Percentiles rank a stretch among this genome's conserved stretches.
phyloP scores from a whole-genome alignment of 2,329 filamentous ascomycete genomes.

The Emergomyces orientalis region DNA sequence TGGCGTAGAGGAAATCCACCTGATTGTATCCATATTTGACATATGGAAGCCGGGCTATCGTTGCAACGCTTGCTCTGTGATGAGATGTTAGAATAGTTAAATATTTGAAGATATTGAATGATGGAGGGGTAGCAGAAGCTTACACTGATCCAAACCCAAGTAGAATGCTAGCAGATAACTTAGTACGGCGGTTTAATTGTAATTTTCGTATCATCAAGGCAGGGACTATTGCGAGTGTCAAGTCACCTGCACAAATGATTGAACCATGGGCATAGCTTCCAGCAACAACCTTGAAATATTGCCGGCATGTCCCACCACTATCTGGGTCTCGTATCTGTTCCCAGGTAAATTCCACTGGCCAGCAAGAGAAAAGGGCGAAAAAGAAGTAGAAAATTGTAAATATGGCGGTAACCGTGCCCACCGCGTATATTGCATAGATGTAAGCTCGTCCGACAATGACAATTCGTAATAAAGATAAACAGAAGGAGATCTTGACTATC shows the following conservation, averaged over 20 bases:
- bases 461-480: neutral
- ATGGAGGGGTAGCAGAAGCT: neutral
- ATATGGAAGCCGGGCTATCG: neutral
- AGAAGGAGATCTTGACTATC: neutral
- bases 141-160: slow-evolving; percentile 4
- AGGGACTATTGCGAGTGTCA: neutral
- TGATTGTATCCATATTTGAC: neutral
- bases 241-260: neutral
- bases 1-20: neutral
- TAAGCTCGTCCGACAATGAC: neutral
- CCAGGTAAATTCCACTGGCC: neutral
- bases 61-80: slow-evolving; percentile 1
- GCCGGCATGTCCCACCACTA: neutral
- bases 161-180: neutral
- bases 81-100: neutral
- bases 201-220: neutral
- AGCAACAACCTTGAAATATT: neutral
- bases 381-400: slow-evolving; percentile 2
- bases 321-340: neutral
- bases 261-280: neutral
- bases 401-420: neutral
- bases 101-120: neutral
- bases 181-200: neutral
- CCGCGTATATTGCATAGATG: neutral
- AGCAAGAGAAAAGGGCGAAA: slow-evolving; percentile 1